Base-by-base conservation (phyloP, 2,329 filamentous ascomycete species). In the Tolypocladium pustulatum region DNA sequence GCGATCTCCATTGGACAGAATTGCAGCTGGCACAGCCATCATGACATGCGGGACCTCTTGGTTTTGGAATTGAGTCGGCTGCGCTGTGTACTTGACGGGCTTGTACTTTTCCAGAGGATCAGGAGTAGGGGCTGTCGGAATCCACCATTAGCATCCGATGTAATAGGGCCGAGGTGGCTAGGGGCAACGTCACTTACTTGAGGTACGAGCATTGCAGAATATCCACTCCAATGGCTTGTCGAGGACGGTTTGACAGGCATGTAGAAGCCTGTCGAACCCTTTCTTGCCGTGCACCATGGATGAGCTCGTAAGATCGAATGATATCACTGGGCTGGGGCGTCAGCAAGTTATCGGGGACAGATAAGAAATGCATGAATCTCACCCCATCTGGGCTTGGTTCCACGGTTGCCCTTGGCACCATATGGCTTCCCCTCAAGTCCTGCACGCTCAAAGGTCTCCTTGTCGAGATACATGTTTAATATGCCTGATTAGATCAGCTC, bases 241-340 rank as follows among this genome's bases (percentile, higher is more conserved):
- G 27, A 97, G 77, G 27, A 90, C 90, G 62, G 91, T 90, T 65
- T 87, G 86, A 70, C 86, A 91, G 17, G 91, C 90, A 78, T 89
- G 89, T 8, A 87, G 71, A 17, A 96, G 76, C 53, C 90, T 80
- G 62, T 92, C 87, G 66, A 95, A 96, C 0, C 86, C 88, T 63
- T 88, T 91, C 70, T 91, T 94, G 4, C 91, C 91, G 57, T 86
- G 87, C 9, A 90, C 71, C 90, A 96, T 96, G 0, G 86, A 86
- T 0, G 86, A 81, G 6, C 80, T 77, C 22, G 86, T 82, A 34
- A 99, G 80, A 60, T 97, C 86, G 56, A 88, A 78, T 65, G 93
- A 84, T 53, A 97, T 82, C 34, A 87, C 89, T 94, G 59, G n/a
- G 58, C 25, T 9, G 22, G 22, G 8, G 15, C 43, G 34, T 57